A percentile compares a stretch with the other conserved stretches of the same genome.
phyloP scores from a whole-genome alignment of 1,139 yeast genomes.

The Lodderomyces elongisporus region DNA sequence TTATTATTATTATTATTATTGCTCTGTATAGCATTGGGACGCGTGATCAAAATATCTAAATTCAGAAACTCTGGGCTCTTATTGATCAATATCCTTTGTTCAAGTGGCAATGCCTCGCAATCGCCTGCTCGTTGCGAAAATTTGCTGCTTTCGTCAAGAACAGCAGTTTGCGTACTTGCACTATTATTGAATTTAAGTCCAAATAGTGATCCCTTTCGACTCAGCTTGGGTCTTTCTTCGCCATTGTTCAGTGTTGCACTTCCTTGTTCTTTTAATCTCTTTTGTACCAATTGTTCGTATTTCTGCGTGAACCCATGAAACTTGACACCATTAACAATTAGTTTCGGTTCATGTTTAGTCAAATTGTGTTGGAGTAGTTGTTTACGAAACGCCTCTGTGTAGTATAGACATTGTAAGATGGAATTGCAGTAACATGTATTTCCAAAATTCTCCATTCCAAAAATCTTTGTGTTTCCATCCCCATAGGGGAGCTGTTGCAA shows the following conservation, averaged over 20 bases:
- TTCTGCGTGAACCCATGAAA: slow-evolving; percentile 44
- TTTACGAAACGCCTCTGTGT: slow-evolving; percentile 63
- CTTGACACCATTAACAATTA: slow-evolving; percentile 37
- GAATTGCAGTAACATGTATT: slow-evolving; percentile 94
- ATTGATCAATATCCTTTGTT: slow-evolving; percentile 30
- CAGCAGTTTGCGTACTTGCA: slow-evolving; percentile 12
- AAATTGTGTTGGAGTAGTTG: slow-evolving; percentile 39
- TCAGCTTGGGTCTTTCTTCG: slow-evolving; percentile 27
- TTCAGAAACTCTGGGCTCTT: slow-evolving; percentile 30
- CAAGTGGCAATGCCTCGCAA: slow-evolving; percentile 33
- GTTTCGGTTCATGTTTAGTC: slow-evolving; percentile 34
- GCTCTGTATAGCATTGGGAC: slow-evolving; percentile 19
- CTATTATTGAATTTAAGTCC: slow-evolving; percentile 34
- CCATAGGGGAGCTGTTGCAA: slow-evolving; percentile 29
- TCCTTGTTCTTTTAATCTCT: slow-evolving; percentile 35
- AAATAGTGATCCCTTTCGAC: slow-evolving; percentile 37
- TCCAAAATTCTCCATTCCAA: slow-evolving; percentile 95
- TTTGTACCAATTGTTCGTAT: slow-evolving; percentile 38
- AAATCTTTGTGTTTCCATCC: slow-evolving; percentile 67
- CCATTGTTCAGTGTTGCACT: slow-evolving; percentile 1
- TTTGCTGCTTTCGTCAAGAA: slow-evolving; percentile 17
- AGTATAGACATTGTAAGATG: slow-evolving; percentile 80
- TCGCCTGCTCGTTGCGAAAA: slow-evolving; percentile 27
- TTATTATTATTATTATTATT: background rate
- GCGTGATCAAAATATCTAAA: slow-evolving; percentile 33